Conservation (phyloP, 208 protist genomes). For the Naegleria lovaniensis region DNA sequence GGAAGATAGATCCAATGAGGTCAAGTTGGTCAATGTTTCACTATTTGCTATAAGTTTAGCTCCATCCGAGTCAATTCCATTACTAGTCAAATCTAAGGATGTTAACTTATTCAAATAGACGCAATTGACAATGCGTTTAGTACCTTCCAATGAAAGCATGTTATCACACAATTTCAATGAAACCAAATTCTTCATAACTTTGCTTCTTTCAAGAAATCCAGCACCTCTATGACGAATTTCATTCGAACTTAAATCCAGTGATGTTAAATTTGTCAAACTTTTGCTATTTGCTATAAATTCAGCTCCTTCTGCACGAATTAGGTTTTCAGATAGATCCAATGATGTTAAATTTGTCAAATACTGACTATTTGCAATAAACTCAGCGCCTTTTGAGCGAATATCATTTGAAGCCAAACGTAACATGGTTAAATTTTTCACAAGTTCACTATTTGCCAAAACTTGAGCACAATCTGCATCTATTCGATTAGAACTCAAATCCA, state of each 20-base stretch:
- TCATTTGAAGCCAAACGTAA: background rate
- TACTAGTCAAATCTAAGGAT: background rate
- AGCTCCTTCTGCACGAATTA: background rate
- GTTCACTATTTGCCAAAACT: background rate
- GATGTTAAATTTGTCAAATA: background rate
- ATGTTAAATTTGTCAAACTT: background rate
- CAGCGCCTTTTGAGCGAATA: background rate
- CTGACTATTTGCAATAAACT: background rate
- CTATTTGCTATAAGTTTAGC: background rate
- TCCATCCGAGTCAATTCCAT: background rate
- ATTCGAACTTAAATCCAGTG: background rate
- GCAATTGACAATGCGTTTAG: background rate
- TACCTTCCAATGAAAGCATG: no score
- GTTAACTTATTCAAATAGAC: background rate
- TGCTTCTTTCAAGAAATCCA: no score
- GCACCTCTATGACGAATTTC: background rate
- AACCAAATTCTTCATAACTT: no score
- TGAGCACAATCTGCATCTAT: background rate
- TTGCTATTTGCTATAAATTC: background rate
- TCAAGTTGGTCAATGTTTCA: background rate
- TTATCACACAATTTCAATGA: no score
- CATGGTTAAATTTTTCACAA: background rate
- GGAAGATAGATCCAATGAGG: background rate
- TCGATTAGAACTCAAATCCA: background rate
- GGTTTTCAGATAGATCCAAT: background rate